These are phyloP conservation scores for Morella rubra DNA, from an alignment of 306 rosid genomes.

Conservation along the genomic window DNA sequence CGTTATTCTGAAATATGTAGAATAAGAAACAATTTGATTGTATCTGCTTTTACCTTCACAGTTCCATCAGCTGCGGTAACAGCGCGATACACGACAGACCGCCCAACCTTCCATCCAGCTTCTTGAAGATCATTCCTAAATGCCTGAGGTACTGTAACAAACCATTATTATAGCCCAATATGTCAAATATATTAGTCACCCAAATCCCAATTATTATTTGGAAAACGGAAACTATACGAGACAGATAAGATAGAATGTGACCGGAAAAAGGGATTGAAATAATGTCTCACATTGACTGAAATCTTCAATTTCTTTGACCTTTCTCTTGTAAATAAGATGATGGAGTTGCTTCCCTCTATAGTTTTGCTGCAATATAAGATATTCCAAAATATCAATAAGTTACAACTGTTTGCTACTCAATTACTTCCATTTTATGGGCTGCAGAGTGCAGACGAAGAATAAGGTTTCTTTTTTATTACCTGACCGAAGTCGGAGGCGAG, in stretches of 20 bases:
- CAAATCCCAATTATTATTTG: neutral
- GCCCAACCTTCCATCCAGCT: conserved; percentile 93
- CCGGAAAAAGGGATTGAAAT: neutral
- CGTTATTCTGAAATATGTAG: neutral
- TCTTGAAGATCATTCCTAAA: conserved; percentile 83
- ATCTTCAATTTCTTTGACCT: conserved; percentile 73
- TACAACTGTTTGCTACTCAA: neutral
- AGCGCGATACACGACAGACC: conserved; percentile 65
- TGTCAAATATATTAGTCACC: neutral
- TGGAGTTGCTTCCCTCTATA: conserved; percentile 90
- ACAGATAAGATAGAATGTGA: neutral
- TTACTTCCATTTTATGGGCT: neutral
- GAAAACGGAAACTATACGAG: neutral
- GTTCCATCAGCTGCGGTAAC: conserved; percentile 93
- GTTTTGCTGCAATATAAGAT: conserved; percentile 48
- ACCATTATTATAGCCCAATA: neutral
- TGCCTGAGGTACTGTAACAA: conserved; percentile 68
- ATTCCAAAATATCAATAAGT: conserved; percentile 1
- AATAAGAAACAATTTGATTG: neutral
- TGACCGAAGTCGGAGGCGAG: conserved; percentile 69
- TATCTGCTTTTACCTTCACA: conserved; percentile 54
- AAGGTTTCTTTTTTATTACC: conserved; percentile 41
- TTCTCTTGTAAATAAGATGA: conserved; percentile 84
- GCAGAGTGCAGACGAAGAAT: neutral
- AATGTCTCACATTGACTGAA: conserved; percentile 57